Evolutionary conservation across 2,329 filamentous ascomycete species (phyloP).

Genomic region (Lojkania enalia): DNA sequence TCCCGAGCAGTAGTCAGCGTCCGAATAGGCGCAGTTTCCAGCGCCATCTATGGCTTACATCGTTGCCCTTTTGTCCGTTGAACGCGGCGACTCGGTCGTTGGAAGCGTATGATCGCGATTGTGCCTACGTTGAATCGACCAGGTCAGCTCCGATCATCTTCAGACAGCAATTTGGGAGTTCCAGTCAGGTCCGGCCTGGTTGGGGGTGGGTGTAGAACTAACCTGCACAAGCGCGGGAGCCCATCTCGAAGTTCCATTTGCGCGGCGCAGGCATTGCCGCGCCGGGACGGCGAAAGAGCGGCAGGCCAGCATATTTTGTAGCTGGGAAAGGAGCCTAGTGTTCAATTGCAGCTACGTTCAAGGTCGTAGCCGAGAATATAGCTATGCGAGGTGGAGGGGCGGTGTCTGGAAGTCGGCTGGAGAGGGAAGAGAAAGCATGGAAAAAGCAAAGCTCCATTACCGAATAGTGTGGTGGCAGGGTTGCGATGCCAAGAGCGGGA

Average conservation of each 20-base stretch:
- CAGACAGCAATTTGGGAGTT: conserved; percentile 4
- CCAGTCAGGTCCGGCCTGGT: not conserved
- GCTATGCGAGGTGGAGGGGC: conserved; percentile 8
- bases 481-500: too few species aligned
- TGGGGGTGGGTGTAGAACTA: conserved; percentile 32
- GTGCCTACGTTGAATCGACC: conserved; percentile 20
- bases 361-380: conserved; percentile 26
- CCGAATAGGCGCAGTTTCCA: conserved; percentile 3
- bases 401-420: conserved; percentile 4
- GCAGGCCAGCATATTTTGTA: conserved; percentile 77
- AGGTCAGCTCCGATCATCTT: conserved; percentile 5
- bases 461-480: too few species aligned
- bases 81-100: conserved; percentile 85
- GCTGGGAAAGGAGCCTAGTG: conserved; percentile 24
- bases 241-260: conserved; percentile 53
- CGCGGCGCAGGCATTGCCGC: conserved; percentile 77
- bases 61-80: conserved; percentile 83
- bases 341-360: conserved; percentile 40
- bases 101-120: conserved; percentile 59
- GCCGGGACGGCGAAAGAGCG: conserved; percentile 76
- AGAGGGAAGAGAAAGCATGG: too few species aligned
- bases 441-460: too few species aligned
- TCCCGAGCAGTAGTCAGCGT: not conserved
- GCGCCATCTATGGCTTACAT: conserved; percentile 61
- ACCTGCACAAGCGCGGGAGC: conserved; percentile 61